Evolutionary conservation across 2,329 filamentous ascomycete genomes (phyloP).

Genomic region (Teratosphaeria viscida): DNA sequence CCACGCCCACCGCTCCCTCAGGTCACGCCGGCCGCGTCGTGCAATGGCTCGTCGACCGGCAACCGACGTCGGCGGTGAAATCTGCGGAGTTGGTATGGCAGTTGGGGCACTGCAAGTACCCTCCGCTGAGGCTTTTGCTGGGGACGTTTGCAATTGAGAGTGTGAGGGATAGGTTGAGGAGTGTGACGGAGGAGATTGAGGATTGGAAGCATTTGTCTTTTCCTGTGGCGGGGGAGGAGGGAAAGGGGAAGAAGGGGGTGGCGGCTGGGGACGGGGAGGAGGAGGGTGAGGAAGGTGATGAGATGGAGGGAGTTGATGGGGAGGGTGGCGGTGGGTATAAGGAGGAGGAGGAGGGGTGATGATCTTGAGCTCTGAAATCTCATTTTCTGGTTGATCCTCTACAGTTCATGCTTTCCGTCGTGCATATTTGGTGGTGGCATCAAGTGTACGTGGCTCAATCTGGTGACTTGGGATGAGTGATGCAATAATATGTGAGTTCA

Average conservation of each 20-base stretch:
- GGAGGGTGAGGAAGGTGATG: constrained; percentile 13
- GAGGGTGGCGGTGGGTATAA: constrained; percentile 6
- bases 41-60: constrained; percentile 85
- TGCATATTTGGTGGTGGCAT: too few species aligned
- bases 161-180: constrained; percentile 77
- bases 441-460: too few species aligned
- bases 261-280: constrained; percentile 9
- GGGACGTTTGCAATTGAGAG: constrained; percentile 95
- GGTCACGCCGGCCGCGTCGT: constrained; percentile 84
- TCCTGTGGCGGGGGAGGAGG: constrained; percentile 20
- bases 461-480: too few species aligned
- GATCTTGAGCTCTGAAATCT: neutral
- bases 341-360: neutral
- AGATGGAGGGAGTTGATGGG: constrained; percentile 9
- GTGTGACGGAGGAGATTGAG: constrained; percentile 71
- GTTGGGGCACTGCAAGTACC: constrained; percentile 87
- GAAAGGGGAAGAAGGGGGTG: constrained; percentile 15
- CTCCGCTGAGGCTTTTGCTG: constrained; percentile 73
- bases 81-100: constrained; percentile 91
- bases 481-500: too few species aligned
- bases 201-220: constrained; percentile 32
- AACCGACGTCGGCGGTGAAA: constrained; percentile 86
- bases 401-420: too few species aligned
- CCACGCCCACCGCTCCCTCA: constrained; percentile 66
- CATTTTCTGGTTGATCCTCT: too few species aligned